These are phyloP conservation scores for Moesziomyces sp. DNA, from an alignment of 1,284 basidiomycete genomes.

Conservation along the genomic window DNA sequence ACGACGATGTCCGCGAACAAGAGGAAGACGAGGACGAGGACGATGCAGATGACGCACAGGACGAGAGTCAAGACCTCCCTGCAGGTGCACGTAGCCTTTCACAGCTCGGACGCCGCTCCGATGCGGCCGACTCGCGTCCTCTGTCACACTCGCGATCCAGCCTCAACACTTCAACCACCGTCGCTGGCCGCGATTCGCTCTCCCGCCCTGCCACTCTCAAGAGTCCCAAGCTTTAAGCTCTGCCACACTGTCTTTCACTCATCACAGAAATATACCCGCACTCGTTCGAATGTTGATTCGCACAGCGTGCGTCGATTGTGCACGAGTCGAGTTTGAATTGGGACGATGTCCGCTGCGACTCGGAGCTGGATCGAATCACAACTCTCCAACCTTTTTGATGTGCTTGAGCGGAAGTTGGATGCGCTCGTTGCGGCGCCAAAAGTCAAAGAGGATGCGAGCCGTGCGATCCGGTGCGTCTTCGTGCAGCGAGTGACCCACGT, in stretches of 20 bases:
- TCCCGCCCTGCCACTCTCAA: constrained; percentile 16
- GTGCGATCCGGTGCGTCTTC: constrained; percentile 88
- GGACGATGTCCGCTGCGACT: background rate
- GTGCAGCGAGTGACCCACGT: constrained; percentile 92
- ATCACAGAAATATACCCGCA: constrained; percentile 4
- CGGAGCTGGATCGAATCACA: constrained; percentile 1
- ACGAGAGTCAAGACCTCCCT: background rate
- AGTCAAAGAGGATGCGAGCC: constrained; percentile 83
- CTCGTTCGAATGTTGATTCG: background rate
- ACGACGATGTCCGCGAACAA: constrained; percentile 11
- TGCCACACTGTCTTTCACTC: background rate
- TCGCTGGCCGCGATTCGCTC: constrained; percentile 12
- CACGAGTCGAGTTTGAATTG: too few relatives aligned
- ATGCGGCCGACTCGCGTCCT: background rate
- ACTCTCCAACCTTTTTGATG: constrained; percentile 52
- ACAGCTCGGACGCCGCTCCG: background rate
- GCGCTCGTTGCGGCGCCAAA: constrained; percentile 87
- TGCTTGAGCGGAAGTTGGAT: constrained; percentile 33
- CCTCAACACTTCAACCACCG: constrained; percentile 18
- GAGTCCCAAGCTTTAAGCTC: constrained; percentile 10
- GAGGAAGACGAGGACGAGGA: constrained; percentile 20
- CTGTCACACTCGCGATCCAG: constrained; percentile 17
- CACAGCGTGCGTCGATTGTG: background rate
- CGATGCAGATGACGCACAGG: constrained; percentile 12
- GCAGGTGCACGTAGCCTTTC: background rate